phyloP scores from a whole-genome alignment of 2,329 filamentous ascomycete species.

The Hypoxylon sp. region DNA sequence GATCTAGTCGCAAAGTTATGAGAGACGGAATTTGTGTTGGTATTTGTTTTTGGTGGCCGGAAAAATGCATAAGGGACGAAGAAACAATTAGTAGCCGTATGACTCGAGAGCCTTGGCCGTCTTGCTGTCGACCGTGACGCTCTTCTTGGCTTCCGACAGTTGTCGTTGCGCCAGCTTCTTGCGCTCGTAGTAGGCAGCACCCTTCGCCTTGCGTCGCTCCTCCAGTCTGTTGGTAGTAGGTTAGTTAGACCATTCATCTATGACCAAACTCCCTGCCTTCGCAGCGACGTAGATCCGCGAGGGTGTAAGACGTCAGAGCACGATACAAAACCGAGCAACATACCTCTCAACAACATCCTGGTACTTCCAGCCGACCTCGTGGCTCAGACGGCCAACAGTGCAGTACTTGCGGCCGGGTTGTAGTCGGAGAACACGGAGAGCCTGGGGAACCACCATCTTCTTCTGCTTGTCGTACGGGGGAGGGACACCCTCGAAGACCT shows the following conservation, averaged over 20 bases:
- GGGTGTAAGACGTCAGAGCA: not conserved
- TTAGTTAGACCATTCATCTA: constrained; percentile 22
- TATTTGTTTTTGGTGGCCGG: constrained; percentile 48
- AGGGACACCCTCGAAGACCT: constrained; percentile 99
- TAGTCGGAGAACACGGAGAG: constrained; percentile 93
- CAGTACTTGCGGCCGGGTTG: constrained; percentile 99
- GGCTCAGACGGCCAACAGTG: constrained; percentile 96
- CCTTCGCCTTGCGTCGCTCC: constrained; percentile 99
- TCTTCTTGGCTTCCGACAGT: constrained; percentile 93
- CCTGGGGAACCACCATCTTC: constrained; percentile 99
- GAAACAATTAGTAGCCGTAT: constrained; percentile 82
- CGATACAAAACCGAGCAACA: constrained; percentile 58
- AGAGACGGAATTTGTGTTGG: constrained; percentile 48
- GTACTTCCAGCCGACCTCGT: constrained; percentile 99
- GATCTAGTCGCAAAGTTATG: constrained; percentile 53
- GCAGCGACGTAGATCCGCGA: not conserved
- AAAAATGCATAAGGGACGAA: constrained; percentile 49
- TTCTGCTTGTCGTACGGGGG: constrained; percentile 99
- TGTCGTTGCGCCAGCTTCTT: constrained; percentile 97
- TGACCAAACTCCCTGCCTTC: not conserved
- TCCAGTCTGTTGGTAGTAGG: constrained; percentile 77
- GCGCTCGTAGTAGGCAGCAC: constrained; percentile 98
- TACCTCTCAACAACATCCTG: constrained; percentile 98
- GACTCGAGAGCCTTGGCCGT: constrained; percentile 88
- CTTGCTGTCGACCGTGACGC: constrained; percentile 86